Conservation (phyloP, 1,284 basidiomycete genomes). For the Anthracocystis walkeri region DNA sequence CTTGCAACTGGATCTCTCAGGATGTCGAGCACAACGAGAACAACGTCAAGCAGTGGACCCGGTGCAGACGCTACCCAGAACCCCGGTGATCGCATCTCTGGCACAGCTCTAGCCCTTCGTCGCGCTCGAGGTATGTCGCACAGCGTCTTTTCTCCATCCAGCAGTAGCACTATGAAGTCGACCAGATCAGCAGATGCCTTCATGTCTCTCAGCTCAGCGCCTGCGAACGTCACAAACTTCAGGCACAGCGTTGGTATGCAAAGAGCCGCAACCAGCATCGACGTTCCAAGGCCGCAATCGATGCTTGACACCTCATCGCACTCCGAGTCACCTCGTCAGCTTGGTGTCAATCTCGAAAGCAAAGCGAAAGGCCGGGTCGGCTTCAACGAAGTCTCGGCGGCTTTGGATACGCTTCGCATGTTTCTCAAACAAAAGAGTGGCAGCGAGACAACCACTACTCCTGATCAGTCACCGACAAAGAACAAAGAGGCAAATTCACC, state of each 20-base stretch:
- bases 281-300: constrained; percentile 25
- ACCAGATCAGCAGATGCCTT: constrained; percentile 30
- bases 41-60: constrained; percentile 7
- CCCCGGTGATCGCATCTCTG: constrained; percentile 1
- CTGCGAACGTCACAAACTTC: not conserved
- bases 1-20: constrained; percentile 23
- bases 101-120: constrained; percentile 26
- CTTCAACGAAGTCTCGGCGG: constrained; percentile 31
- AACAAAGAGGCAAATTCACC: not conserved
- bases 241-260: constrained; percentile 14
- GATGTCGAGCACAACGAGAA: constrained; percentile 19
- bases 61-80: not conserved
- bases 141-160: constrained; percentile 1
- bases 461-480: not conserved
- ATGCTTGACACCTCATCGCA: constrained; percentile 11
- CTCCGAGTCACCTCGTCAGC: not conserved
- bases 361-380: constrained; percentile 11
- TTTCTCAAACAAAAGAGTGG: constrained; percentile 28
- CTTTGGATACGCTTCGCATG: constrained; percentile 25
- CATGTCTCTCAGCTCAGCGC: not conserved
- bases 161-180: constrained; percentile 23
- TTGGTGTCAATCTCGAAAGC: no score
- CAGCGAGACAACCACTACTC: not conserved
- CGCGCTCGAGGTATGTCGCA: constrained; percentile 27
- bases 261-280: constrained; percentile 8